A percentile compares a stretch with the other conserved stretches of the same genome.
These are phyloP conservation scores for Fusarium sp. DNA, from an alignment of 2,329 filamentous ascomycete genomes.

Conservation along the genomic window DNA sequence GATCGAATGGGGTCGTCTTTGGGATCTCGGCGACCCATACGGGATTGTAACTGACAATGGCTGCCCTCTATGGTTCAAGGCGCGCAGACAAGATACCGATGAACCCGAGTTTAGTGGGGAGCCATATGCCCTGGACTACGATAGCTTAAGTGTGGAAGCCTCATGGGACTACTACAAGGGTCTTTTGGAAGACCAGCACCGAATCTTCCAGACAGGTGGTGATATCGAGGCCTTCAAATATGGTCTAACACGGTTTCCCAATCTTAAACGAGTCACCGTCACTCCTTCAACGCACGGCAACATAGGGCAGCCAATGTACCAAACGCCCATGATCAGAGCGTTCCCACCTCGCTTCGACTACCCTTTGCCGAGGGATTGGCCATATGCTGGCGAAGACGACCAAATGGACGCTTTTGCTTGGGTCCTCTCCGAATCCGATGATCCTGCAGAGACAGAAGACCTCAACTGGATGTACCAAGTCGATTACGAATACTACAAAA, in stretches of 20 bases:
- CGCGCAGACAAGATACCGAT: background rate
- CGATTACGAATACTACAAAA: too few species aligned
- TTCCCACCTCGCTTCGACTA: conserved; percentile 10
- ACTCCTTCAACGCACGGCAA: background rate
- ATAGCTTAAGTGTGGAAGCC: background rate
- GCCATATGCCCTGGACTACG: background rate
- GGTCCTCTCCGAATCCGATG: too few species aligned
- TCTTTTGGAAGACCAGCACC: background rate
- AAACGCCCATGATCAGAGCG: background rate
- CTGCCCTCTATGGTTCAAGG: conserved; percentile 3
- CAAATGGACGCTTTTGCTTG: too few species aligned
- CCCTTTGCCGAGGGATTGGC: background rate
- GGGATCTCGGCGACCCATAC: background rate
- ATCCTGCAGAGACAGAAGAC: too few species aligned
- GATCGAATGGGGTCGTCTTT: background rate
- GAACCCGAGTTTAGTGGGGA: background rate
- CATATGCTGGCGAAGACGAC: background rate
- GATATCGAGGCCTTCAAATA: conserved; percentile 4
- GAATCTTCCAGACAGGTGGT: background rate
- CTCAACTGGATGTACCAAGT: too few species aligned
- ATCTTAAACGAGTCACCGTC: background rate
- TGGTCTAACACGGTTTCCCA: background rate
- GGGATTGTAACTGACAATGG: background rate
- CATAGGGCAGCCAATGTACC: background rate
- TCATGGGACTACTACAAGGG: conserved; percentile 1